Conservation (phyloP, 495 filamentous ascomycete genomes). For the Evernia prunastri region DNA sequence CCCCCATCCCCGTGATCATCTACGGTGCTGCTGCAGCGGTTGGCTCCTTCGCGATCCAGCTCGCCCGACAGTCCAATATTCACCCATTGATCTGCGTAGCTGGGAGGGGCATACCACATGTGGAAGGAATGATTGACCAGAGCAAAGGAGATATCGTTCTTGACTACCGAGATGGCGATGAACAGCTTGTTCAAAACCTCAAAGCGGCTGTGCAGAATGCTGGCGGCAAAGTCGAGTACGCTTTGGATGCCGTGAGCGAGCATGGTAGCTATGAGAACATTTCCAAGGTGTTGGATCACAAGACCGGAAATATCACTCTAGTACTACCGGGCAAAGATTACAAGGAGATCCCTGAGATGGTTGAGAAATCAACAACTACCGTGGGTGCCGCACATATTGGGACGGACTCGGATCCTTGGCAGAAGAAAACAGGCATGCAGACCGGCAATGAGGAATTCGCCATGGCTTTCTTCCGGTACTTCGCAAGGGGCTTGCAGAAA, state of each 20-base stretch:
- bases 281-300: conserved; percentile 37
- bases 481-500: conserved; percentile 45
- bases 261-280: conserved; percentile 43
- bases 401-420: conserved; percentile 18
- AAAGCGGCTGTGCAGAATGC: conserved; percentile 38
- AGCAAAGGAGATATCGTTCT: conserved; percentile 62
- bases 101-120: conserved; percentile 49
- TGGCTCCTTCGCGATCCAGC: conserved; percentile 61
- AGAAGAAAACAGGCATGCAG: conserved; percentile 23
- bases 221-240: conserved; percentile 34
- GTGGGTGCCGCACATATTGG: conserved; percentile 49
- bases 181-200: conserved; percentile 46
- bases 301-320: conserved; percentile 45
- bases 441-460: conserved; percentile 47
- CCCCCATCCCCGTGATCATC: conserved; percentile 50
- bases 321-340: conserved; percentile 41
- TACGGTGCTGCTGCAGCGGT: conserved; percentile 65
- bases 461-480: conserved; percentile 44
- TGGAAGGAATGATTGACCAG: conserved; percentile 53
- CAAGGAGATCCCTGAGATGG: conserved; percentile 31
- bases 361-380: conserved; percentile 32
- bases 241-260: conserved; percentile 54
- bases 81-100: conserved; percentile 69
- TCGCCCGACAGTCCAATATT: conserved; percentile 60
- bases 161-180: conserved; percentile 62